Evolutionary conservation across 768 basidiomycete genomes (phyloP), one percentile per base, ranked within the genome.

Genomic region (Pisolithus orientalis): DNA sequence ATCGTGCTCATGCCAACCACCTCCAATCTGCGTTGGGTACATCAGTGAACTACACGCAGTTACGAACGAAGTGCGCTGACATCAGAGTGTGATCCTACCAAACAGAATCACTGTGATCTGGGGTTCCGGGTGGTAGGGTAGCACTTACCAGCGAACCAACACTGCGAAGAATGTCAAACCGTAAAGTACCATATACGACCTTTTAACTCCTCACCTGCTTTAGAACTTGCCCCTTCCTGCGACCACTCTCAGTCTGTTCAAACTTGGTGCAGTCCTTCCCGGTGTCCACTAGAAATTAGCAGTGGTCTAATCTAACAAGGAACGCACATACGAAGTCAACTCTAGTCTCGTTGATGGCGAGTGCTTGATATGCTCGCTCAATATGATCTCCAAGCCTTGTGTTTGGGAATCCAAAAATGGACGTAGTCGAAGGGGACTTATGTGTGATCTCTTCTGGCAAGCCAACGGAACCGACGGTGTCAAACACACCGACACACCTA

Each of bases 381-480:
- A 89, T 67, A 62, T 89, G 86, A 27, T 75, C 70, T 32, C 85
- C 86, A 10, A 89, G 70, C 16, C 67, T 54, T 10, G 69, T 72
- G 59, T 87, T 82, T 10, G 74, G 75, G 61, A 88, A 87, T 21
- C 87, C 87, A 57, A 85, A 87, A 3, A 86, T 66, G 4, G 72
- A 75, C 49, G 67, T 72, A 13, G 74, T 63, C 51, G 73, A 75
- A 14, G 73, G 65, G 10, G 74, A 73, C 16, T 69, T 65, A 42
- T 73, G 65, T 3, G 75, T 74, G 14, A 88, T 59, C 58, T 87
- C 85, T 59, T 82, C 82, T 1, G 87, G 87, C 14, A 89, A 65
- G 9, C 85, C 85, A 28, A 86, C 63, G 10, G 85, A 76, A 13
- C 85, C 85, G n/a, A 88, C 87, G 5, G 87, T 89, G 59, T 89